Percentiles rank a stretch among this genome's conserved stretches.
phyloP scores from a whole-genome alignment of 2,329 filamentous ascomycete genomes.

The Teratosphaeria nubilosa region DNA sequence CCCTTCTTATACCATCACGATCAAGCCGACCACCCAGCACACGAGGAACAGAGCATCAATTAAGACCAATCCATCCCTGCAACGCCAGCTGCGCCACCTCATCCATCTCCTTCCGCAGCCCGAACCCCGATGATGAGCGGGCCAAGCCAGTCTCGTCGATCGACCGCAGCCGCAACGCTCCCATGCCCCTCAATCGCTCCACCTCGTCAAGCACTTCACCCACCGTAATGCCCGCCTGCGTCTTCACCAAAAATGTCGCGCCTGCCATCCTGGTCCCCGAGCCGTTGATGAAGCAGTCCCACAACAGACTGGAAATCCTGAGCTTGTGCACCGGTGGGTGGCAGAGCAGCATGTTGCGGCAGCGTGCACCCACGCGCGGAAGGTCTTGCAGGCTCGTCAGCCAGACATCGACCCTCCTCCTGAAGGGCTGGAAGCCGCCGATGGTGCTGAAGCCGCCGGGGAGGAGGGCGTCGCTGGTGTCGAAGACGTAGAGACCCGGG shows the following conservation, averaged over 20 bases:
- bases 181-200: not conserved
- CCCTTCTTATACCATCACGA: too few relatives aligned
- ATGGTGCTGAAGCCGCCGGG: not conserved
- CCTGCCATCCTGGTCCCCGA: too few relatives aligned
- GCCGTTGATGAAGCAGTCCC: too few relatives aligned
- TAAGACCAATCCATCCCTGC: not conserved
- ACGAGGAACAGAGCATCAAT: too few relatives aligned
- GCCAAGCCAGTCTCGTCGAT: not conserved
- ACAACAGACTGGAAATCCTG: not conserved
- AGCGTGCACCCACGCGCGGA: not conserved
- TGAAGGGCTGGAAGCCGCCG: not conserved
- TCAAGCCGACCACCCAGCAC: not conserved
- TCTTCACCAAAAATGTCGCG: not conserved
- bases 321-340: not conserved
- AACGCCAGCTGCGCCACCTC: not conserved
- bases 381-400: not conserved
- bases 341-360: not conserved
- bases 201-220: not conserved
- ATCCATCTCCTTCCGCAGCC: not conserved
- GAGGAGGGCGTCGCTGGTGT: not conserved
- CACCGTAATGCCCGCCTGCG: not conserved
- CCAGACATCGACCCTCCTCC: not conserved
- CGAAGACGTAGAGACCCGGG: not conserved
- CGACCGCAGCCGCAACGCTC: not conserved
- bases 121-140: too few relatives aligned